Base-by-base conservation (phyloP, 1,139 yeast species). In the Saccharomyces hybrid region DNA sequence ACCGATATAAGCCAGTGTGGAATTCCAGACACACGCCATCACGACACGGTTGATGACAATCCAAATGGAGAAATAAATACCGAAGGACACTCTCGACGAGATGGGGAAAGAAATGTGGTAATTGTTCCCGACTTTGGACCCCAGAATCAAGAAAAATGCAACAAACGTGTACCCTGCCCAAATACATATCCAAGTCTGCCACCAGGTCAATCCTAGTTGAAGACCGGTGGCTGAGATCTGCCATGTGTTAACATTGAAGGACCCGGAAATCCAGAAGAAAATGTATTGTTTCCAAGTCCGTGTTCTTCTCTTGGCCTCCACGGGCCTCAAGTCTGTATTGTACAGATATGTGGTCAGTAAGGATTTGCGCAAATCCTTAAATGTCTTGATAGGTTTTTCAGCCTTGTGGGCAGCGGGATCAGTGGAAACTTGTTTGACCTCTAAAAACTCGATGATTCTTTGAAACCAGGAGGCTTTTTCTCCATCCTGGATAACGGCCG, bases 161-260 rank as follows among this genome's bases (percentile, higher is more conserved):
- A 84, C 82, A 49, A 83, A 68, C 44, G 77, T 65, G 69, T 83
- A 83, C n/a, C 89, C 89, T 16, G 82, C 62, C 93, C 95, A 86
- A 16, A 88, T 89, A 3, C 91, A 80, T 47, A 87, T 70, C 95
- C 95, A 88, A 3, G 87, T 83, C 69, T 83, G 90, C 93, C 95
- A 88, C 95, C 95, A 88, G 11, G 83, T 80, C 72, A 88, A 73
- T 5, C 93, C 93, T 47, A 80, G 78, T 52, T 75, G 75, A 56
- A 85, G 83, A 60, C 95, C 95, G 1, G 95, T 85, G 3, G 93
- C 83, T 5, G 95, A 95, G 64, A 88, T 88, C 73, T 87, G 91
- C 91, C 95, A 88, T 13, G 96, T 87, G 69, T 86, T 88, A 64
- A 88, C 83, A 69, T 88, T 88, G 73, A 88, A 86, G 2, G 95